Evolutionary conservation across 495 filamentous ascomycete species (phyloP).

Genomic region (Podospora comata): DNA sequence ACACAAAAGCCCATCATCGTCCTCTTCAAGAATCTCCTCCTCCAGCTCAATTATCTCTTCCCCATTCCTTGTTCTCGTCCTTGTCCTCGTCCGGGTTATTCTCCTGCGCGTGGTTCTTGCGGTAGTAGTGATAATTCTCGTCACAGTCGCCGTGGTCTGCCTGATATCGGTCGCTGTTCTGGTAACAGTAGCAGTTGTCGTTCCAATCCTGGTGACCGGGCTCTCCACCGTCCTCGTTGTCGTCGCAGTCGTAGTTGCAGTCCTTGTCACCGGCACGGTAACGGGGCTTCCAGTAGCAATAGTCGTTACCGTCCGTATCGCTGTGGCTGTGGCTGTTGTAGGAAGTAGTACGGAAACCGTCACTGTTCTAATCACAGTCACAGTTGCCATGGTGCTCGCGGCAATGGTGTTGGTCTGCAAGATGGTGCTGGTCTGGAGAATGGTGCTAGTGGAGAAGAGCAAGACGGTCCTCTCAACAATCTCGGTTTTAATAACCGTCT

Average conservation of each 20-base stretch:
- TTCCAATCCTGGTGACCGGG: too few relatives aligned
- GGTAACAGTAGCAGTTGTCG: too few relatives aligned
- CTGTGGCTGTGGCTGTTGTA: neutral
- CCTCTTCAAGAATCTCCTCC: neutral
- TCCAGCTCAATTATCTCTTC: neutral
- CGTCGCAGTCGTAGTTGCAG: neutral
- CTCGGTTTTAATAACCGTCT: neutral
- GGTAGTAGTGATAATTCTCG: neutral
- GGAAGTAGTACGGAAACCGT: neutral
- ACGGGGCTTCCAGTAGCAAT: neutral
- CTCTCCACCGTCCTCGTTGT: neutral
- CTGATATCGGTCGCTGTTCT: neutral
- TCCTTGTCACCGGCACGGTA: neutral
- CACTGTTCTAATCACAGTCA: neutral
- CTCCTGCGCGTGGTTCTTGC: neutral
- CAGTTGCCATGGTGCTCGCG: neutral
- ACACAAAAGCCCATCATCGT: neutral
- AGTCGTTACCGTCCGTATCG: neutral
- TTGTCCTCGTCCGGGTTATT: neutral
- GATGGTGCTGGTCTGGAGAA: neutral
- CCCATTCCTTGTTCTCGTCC: neutral
- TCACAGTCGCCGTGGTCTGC: neutral
- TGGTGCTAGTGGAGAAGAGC: neutral
- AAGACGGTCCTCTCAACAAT: neutral
- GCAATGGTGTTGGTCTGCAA: neutral